Percentiles rank a stretch among this genome's conserved stretches.
These are phyloP conservation scores for Colletotrichum endophyticum DNA, from an alignment of 2,329 filamentous ascomycete genomes.

Conservation along the genomic window DNA sequence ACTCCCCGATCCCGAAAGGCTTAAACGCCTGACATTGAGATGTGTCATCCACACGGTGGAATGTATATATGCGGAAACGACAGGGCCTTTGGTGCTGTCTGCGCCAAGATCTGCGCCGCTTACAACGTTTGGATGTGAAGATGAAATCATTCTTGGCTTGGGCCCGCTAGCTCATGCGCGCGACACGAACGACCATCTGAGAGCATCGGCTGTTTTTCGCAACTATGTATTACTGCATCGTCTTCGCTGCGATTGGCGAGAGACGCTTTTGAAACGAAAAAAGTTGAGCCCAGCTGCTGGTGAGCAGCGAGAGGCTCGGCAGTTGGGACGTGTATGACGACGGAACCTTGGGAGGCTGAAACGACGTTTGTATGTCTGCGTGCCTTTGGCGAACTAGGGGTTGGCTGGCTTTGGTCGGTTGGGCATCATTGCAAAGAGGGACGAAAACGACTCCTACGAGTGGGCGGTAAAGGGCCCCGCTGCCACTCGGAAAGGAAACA, in stretches of 20 bases:
- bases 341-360: constrained; percentile 16
- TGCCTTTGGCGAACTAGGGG: constrained; percentile 20
- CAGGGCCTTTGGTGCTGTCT: background rate
- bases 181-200: background rate
- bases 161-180: background rate
- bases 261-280: constrained; percentile 13
- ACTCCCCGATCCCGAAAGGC: constrained; percentile 75
- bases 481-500: constrained; percentile 5
- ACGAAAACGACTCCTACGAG: constrained; percentile 8
- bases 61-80: constrained; percentile 17
- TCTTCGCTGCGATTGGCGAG: background rate
- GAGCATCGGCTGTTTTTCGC: constrained; percentile 9
- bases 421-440: constrained; percentile 17
- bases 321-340: constrained; percentile 23
- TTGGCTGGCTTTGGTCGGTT: constrained; percentile 15
- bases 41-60: constrained; percentile 9
- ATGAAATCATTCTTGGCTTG: constrained; percentile 7
- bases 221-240: constrained; percentile 20
- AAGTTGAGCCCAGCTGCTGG: constrained; percentile 4
- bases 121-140: constrained; percentile 5
- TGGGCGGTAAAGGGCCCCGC: background rate
- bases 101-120: constrained; percentile 1
- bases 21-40: constrained; percentile 36
- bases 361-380: constrained; percentile 22
- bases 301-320: background rate